Percentiles rank a stretch among this genome's conserved stretches.
Evolutionary conservation across 2,329 filamentous ascomycete species (phyloP).

Genomic region (Rhinocladiella mackenziei): DNA sequence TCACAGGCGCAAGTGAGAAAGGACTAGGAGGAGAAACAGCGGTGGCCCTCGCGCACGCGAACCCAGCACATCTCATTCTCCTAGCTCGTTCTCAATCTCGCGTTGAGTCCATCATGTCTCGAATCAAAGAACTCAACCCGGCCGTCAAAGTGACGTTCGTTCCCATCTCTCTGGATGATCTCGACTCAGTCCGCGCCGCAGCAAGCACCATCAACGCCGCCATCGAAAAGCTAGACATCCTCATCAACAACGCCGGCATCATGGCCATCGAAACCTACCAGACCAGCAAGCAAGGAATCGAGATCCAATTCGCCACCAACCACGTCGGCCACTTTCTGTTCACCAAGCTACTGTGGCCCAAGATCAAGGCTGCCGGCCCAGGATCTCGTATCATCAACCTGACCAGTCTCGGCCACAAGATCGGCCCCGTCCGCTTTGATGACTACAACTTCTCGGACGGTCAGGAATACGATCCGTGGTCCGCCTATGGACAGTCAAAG

Average conservation of each 20-base stretch:
- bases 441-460: conserved; percentile 30
- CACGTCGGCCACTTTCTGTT: conserved; percentile 37
- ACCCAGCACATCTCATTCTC: conserved; percentile 32
- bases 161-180: conserved; percentile 23
- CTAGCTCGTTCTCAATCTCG: conserved; percentile 30
- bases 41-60: conserved; percentile 30
- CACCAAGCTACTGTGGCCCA: conserved; percentile 32
- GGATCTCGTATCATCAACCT: conserved; percentile 42
- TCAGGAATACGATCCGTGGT: conserved; percentile 36
- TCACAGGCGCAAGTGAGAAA: conserved; percentile 30
- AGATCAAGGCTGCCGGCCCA: conserved; percentile 27
- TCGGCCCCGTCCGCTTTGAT: conserved; percentile 36
- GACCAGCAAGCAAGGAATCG: conserved; percentile 33
- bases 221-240: conserved; percentile 31
- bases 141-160: conserved; percentile 23
- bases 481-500: conserved; percentile 47
- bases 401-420: conserved; percentile 43
- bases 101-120: conserved; percentile 30
- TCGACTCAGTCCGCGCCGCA: conserved; percentile 28
- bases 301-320: conserved; percentile 36
- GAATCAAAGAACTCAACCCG: conserved; percentile 22
- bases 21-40: conserved; percentile 32
- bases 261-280: conserved; percentile 31
- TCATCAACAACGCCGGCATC: conserved; percentile 37
- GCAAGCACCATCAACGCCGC: conserved; percentile 27